These are phyloP conservation scores for Clavispora carvajalis DNA, from an alignment of 805 yeast species.

Conservation along the genomic window DNA sequence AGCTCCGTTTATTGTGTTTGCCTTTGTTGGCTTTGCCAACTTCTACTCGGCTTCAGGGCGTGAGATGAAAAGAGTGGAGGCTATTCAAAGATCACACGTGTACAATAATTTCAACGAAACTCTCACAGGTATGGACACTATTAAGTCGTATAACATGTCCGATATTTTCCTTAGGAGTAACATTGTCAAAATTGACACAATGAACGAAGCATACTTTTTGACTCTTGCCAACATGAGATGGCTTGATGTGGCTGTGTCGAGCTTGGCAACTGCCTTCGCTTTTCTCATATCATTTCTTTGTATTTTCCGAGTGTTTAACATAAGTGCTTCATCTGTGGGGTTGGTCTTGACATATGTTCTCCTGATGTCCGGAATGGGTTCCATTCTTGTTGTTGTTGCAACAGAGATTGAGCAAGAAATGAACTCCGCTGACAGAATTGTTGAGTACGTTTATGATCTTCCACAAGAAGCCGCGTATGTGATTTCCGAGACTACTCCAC, in stretches of 20 bases:
- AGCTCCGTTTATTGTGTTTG: slow-evolving; percentile 2
- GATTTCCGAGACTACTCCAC: slow-evolving; percentile 23
- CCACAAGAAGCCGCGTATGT: slow-evolving; percentile 20
- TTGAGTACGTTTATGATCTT: slow-evolving; percentile 15
- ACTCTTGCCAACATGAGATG: slow-evolving; percentile 7
- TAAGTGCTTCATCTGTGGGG: slow-evolving; percentile 11
- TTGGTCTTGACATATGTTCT: slow-evolving; percentile 7
- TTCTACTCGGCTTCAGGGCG: slow-evolving; percentile 8
- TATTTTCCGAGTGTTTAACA: slow-evolving; percentile 15
- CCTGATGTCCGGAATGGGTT: slow-evolving; percentile 2
- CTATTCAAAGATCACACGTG: slow-evolving; percentile 7
- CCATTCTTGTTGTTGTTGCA: slow-evolving; percentile 3
- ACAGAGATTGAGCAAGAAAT: slow-evolving; percentile 8
- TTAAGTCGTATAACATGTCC: slow-evolving; percentile 2
- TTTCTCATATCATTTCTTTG: slow-evolving; percentile 11
- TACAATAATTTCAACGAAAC: slow-evolving; percentile 9
- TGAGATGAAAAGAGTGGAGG: slow-evolving; percentile 9
- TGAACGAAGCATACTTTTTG: slow-evolving; percentile 9
- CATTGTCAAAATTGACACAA: background rate
- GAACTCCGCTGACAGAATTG: slow-evolving; percentile 9
- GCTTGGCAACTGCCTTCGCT: slow-evolving; percentile 3
- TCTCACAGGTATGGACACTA: slow-evolving; percentile 7
- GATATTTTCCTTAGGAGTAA: slow-evolving; percentile 1
- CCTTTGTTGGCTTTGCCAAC: slow-evolving; percentile 1
- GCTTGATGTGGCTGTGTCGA: slow-evolving; percentile 2